phyloP scores from a whole-genome alignment of 2,329 filamentous ascomycete genomes.

The Aspergillus transmontanensis region DNA sequence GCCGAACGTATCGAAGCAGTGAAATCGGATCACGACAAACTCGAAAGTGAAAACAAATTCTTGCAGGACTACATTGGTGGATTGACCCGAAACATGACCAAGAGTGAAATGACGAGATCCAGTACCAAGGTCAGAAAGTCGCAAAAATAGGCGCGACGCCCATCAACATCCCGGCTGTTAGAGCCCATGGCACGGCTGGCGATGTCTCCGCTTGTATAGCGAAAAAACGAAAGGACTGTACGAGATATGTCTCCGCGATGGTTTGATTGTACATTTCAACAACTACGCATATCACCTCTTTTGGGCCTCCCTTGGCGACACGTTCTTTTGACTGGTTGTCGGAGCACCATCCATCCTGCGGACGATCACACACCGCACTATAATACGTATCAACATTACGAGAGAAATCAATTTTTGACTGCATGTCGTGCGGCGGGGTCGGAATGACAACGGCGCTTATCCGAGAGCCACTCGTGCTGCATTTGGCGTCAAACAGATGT shows the following conservation, averaged over 20 bases:
- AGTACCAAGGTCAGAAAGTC: conserved; percentile 55
- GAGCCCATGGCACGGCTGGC: conserved; percentile 16
- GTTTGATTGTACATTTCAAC: background rate
- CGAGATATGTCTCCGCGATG: conserved; percentile 6
- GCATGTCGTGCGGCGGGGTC: background rate
- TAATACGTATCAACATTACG: background rate
- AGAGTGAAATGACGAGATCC: conserved; percentile 58
- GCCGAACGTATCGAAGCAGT: conserved; percentile 94
- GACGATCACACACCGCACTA: background rate
- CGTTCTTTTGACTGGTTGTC: background rate
- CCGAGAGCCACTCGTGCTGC: background rate
- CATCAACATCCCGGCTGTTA: conserved; percentile 6
- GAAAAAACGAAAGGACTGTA: conserved; percentile 18
- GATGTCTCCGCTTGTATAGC: conserved; percentile 18
- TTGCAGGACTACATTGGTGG: conserved; percentile 97
- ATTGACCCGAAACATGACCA: conserved; percentile 73
- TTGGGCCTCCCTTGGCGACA: background rate
- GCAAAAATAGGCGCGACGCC: conserved; percentile 34
- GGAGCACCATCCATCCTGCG: background rate
- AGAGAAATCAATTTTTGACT: background rate
- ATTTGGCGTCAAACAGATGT: background rate
- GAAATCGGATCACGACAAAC: conserved; percentile 91
- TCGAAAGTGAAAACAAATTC: conserved; percentile 96
- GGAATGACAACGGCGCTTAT: background rate
- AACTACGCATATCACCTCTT: background rate